Evolutionary conservation across 768 basidiomycete genomes (phyloP), one percentile per base, ranked within the genome.

Genomic region (Scleroderma bovista): DNA sequence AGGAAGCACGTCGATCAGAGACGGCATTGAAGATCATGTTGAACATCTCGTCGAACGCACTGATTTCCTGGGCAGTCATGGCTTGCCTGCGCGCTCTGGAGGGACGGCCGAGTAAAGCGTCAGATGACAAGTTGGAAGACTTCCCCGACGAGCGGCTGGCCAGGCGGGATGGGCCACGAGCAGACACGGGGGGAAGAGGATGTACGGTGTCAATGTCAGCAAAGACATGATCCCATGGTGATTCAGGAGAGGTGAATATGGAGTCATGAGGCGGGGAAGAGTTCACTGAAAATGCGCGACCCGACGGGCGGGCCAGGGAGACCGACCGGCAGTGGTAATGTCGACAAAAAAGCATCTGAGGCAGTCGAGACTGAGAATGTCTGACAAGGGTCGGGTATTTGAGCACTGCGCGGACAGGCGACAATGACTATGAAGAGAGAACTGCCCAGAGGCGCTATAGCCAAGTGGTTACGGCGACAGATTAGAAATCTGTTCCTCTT

Each of bases 1-100:
- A n/a, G 47, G 48, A 29, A 56, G 42, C 19, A 9, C 51, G 69
- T 20, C 69, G 64, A 43, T 69, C 67, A 33, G 71, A 68, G 50
- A 72, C 73, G 15, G 78, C 77, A 42, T 78, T 71, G 61, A 88
- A 87, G 33, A 89, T 80, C 67, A 84, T 66, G 57, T 80, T 74
- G 56, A 89, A 86, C 77, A 89, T 84, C 26, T 83, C 81, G 58
- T 85, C 78, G 56, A 90, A 84, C 4, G 78, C 79, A 50, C 60
- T 74, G 50, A 76, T 73, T 68, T 90, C 88, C 40, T 76, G 75
- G 0, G 80, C 80, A 1, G 86, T 86, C 76, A 88, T 80, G 17
- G 79, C 69, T 54, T 84, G 81, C 23, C 74, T 75, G 34, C 74
- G 73, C 7, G 58, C 54, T 8, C 48, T 37, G 33, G 48, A 32